Percentiles rank a stretch among this genome's conserved stretches.
Evolutionary conservation across 768 basidiomycete species (phyloP).

Genomic region (Boletus rufocinnamomeus): DNA sequence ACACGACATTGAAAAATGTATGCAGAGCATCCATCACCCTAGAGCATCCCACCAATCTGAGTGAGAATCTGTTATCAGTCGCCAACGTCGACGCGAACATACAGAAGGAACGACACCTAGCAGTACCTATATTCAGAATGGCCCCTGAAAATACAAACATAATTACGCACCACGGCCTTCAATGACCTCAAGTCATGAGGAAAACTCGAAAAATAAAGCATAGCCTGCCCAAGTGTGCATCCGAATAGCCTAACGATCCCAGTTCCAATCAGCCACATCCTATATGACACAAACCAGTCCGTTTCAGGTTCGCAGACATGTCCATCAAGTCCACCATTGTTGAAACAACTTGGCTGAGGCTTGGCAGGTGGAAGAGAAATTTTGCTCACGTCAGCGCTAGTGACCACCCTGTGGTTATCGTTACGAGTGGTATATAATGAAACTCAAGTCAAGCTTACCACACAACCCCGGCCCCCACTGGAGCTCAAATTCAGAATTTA

Average conservation of each 20-base stretch:
- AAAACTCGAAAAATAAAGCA: constrained; percentile 13
- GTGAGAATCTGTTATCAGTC: not conserved
- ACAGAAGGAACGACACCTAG: constrained; percentile 9
- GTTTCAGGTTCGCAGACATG: no score
- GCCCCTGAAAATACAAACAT: no score
- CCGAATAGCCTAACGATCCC: constrained; percentile 8
- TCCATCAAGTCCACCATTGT: no score
- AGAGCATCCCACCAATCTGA: not conserved
- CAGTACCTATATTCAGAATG: not conserved
- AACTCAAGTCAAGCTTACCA: constrained; percentile 7
- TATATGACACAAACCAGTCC: no score
- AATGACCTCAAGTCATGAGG: constrained; percentile 9
- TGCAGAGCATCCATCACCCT: constrained; percentile 10
- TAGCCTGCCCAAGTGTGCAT: constrained; percentile 13
- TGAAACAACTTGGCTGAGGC: no score
- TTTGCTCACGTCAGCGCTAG: no score
- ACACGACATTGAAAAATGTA: not conserved
- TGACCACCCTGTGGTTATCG: not conserved
- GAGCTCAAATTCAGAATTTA: not conserved
- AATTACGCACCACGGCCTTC: constrained; percentile 10
- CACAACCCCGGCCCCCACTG: not conserved
- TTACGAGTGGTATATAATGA: not conserved
- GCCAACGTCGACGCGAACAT: not conserved
- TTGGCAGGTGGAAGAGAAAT: no score
- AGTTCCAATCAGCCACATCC: not conserved